A percentile compares a stretch with the other conserved stretches of the same genome.
phyloP scores from a whole-genome alignment of 1,284 basidiomycete species.

The Pyrrhoderma noxium region DNA sequence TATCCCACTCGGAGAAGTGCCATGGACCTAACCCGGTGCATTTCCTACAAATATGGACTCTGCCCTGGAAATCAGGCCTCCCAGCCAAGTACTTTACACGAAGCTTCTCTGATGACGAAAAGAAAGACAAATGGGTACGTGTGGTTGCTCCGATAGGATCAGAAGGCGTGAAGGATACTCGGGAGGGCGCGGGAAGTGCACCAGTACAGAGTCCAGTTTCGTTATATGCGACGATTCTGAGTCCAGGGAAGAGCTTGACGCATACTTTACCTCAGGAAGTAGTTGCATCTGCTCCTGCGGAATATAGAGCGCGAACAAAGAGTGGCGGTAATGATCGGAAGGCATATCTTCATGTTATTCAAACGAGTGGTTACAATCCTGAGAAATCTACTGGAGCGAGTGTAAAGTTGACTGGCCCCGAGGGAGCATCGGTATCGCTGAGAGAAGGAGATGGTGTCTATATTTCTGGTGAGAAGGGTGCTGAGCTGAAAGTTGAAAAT shows the following conservation, averaged over 20 bases:
- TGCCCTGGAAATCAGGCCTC: constrained; percentile 51
- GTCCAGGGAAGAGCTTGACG: constrained; percentile 43
- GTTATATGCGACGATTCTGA: constrained; percentile 62
- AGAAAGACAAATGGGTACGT: constrained; percentile 58
- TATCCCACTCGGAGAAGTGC: constrained; percentile 75
- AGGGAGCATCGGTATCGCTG: constrained; percentile 35
- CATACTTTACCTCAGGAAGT: constrained; percentile 34
- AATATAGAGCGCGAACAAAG: not conserved
- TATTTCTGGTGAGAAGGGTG: constrained; percentile 38
- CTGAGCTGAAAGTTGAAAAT: constrained; percentile 50
- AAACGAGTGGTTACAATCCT: constrained; percentile 70
- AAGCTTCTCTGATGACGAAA: constrained; percentile 78
- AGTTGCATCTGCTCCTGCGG: not conserved
- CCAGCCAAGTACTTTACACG: constrained; percentile 78
- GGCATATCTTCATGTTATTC: constrained; percentile 66
- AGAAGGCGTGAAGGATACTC: constrained; percentile 45
- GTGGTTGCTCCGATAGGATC: constrained; percentile 65
- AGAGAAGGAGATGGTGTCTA: constrained; percentile 73
- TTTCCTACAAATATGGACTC: constrained; percentile 86
- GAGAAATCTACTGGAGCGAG: constrained; percentile 41
- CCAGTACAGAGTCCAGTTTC: constrained; percentile 61
- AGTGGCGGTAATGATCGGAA: constrained; percentile 28
- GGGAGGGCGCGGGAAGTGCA: constrained; percentile 67
- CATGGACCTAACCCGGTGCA: constrained; percentile 58
- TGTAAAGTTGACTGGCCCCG: constrained; percentile 37